These are phyloP conservation scores for Mortierella sp. DNA, from an alignment of 371 early-diverging fungal genomes.

Conservation along the genomic window DNA sequence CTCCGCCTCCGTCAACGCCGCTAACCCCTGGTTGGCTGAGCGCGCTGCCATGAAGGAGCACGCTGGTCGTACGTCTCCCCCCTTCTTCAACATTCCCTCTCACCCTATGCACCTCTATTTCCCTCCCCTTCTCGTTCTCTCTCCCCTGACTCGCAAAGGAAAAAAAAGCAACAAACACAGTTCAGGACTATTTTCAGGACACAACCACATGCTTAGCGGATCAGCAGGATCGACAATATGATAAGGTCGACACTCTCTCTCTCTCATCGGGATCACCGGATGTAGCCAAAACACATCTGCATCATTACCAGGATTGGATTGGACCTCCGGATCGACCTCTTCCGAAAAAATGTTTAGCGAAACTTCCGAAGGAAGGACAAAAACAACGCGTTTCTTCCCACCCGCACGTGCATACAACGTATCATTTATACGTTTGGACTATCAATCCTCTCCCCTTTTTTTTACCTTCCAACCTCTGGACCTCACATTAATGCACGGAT, in stretches of 20 bases:
- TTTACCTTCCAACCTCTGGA: background rate
- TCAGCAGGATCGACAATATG: background rate
- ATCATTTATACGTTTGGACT: background rate
- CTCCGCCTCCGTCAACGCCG: conserved; percentile 27
- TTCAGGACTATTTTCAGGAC: background rate
- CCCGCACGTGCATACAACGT: background rate
- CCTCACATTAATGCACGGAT: background rate
- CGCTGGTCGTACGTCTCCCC: conserved; percentile 49
- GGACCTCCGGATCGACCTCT: conserved; percentile 7
- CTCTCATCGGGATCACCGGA: conserved; percentile 3
- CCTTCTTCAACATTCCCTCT: background rate
- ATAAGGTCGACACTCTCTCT: background rate
- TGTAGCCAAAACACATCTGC: background rate
- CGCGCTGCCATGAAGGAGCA: conserved; percentile 55
- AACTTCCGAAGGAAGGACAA: background rate
- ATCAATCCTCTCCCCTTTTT: background rate
- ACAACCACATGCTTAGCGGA: background rate
- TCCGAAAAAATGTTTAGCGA: conserved; percentile 9
- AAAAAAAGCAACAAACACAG: background rate
- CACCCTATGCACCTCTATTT: background rate
- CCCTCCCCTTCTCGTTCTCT: background rate
- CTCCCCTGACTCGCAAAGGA: background rate
- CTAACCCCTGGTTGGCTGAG: conserved; percentile 58
- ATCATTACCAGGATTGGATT: background rate
- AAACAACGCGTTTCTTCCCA: background rate